Base-by-base conservation (phyloP, 2,329 filamentous ascomycete genomes). In the Zymoseptoria ardabiliae region DNA sequence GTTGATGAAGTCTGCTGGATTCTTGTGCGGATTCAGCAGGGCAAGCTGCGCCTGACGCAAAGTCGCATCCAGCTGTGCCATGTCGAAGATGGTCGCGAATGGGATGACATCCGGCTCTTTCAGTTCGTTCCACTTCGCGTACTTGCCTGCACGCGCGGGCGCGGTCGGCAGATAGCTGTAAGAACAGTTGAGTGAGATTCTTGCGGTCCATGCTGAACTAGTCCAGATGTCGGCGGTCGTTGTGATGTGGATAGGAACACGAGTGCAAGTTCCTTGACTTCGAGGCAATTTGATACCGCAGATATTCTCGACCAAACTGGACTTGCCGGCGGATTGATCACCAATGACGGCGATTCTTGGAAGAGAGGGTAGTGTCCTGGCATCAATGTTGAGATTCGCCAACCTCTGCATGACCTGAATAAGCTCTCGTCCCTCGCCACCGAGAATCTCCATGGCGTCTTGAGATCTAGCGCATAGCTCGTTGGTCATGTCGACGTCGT, bases 331-430 rank as follows among this genome's bases (percentile, higher is more conserved):
- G 0, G 85, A 89, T 68, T 96, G 91, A 54, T 96, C 91, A 0
- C 91, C 91, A 0, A 96, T 85, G 0, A 96, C 83, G 5, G 93
- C 88, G 9, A 95, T 85, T 65, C 91, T 90, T 0, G 91, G 90
- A 0, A 96, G 77, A 0, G 84, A 82, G 0, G 90, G 82, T 0
- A 77, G 69, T 4, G 85, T 82, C 19, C n/a, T n/a, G n/a, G 88
- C 83, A 54, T 88, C 85, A 0, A 96, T 85, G 0, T 88, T 89
- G 0, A 93, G 80, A 5, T 85, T 81, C 55, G 90, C 84, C 0
- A 96, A 81, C 53, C 87, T 82, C 2, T 83, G 83, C 0, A 91
- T 81, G 0, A 83, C 83, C 53, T 88, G 79, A 2, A 90, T 86
- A 54, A 86, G 83, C 0, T 82, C 79, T 55, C 87, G 88, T 0